These are phyloP conservation scores for Fomitopsis schrenkii DNA, from an alignment of 1,284 basidiomycete species.

Conservation along the genomic window DNA sequence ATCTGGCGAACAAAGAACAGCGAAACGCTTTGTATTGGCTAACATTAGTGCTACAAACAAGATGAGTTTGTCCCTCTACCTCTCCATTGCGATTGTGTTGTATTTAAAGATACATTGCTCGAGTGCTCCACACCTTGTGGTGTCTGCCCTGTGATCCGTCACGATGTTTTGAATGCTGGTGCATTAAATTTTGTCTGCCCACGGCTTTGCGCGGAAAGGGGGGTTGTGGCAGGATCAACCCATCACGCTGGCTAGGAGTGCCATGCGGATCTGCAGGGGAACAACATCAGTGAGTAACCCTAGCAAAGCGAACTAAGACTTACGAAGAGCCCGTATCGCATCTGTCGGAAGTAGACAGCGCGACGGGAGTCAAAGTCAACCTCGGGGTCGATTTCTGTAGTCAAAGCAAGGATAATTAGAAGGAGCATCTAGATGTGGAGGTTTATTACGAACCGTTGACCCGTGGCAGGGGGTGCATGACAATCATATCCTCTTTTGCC, in stretches of 20 bases:
- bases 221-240: conserved; percentile 25
- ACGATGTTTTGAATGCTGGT: not conserved
- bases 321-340: conserved; percentile 97
- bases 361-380: conserved; percentile 95
- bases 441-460: conserved; percentile 64
- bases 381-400: conserved; percentile 91
- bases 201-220: not conserved
- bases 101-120: not conserved
- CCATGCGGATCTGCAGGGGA: conserved; percentile 65
- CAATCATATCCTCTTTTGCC: conserved; percentile 95
- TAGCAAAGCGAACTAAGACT: conserved; percentile 31
- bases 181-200: not conserved
- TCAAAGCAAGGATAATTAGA: not conserved
- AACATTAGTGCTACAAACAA: not conserved
- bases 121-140: not conserved
- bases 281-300: not conserved
- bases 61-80: not conserved
- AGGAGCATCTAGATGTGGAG: too few species aligned
- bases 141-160: not conserved
- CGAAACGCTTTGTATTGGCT: not conserved
- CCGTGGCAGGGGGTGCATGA: conserved; percentile 97
- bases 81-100: not conserved
- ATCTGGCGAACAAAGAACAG: not conserved
- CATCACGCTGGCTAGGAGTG: conserved; percentile 68
- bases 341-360: conserved; percentile 98